phyloP scores from a whole-genome alignment of 495 filamentous ascomycete species.

The Aspergillus hancockii region DNA sequence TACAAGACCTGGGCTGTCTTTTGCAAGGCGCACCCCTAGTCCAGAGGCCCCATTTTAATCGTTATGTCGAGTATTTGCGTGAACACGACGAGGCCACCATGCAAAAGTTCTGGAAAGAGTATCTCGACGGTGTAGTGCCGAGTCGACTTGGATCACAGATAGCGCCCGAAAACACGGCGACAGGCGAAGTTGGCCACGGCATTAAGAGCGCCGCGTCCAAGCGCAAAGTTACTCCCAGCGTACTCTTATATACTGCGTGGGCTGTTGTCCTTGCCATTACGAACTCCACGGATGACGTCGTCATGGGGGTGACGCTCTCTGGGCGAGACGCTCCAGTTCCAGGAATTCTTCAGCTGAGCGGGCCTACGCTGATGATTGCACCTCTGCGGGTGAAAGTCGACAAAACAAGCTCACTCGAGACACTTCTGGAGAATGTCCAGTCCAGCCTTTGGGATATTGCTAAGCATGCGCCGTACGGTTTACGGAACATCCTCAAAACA shows the following conservation, averaged over 20 bases:
- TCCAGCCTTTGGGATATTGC: not conserved
- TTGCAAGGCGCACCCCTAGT: not conserved
- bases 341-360: not conserved
- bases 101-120: not conserved
- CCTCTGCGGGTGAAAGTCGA: not conserved
- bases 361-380: not conserved
- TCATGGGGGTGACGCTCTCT: not conserved
- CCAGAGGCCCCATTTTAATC: not conserved
- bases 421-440: not conserved
- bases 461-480: not conserved
- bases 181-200: not conserved
- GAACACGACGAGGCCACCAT: not conserved
- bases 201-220: not conserved
- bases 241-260: not conserved
- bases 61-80: not conserved
- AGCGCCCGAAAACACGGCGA: not conserved
- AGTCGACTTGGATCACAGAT: not conserved
- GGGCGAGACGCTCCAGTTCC: conserved; percentile 1
- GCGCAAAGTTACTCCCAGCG: not conserved
- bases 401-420: not conserved
- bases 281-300: not conserved
- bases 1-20: not conserved
- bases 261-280: not conserved
- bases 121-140: not conserved
- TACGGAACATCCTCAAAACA: not conserved